Evolutionary conservation across 495 filamentous ascomycete species (phyloP).

Genomic region (Xylaria sp.): DNA sequence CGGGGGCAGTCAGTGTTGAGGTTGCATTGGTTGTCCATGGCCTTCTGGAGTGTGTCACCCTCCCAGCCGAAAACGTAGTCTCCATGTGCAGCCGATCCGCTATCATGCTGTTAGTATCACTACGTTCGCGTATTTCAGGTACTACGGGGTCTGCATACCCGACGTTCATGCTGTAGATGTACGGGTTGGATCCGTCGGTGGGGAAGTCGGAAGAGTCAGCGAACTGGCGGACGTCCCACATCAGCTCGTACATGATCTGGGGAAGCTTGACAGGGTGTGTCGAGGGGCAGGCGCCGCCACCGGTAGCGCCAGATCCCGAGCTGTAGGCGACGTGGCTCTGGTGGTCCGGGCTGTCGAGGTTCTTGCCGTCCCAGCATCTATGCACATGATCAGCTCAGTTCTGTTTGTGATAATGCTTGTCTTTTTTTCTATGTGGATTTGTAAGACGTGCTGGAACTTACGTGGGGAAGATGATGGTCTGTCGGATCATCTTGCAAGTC

Average conservation of each 20-base stretch:
- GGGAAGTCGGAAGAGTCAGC: conserved; percentile 62
- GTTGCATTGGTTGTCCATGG: conserved; percentile 66
- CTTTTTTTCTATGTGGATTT: not conserved
- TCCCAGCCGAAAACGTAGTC: conserved; percentile 88
- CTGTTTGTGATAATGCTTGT: conserved; percentile 38
- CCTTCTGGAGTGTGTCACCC: conserved; percentile 65
- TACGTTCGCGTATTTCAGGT: not conserved
- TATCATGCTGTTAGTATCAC: conserved; percentile 17
- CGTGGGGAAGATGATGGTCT: conserved; percentile 68
- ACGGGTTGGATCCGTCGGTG: conserved; percentile 61
- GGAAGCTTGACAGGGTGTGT: conserved; percentile 69
- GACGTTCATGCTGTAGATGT: conserved; percentile 59
- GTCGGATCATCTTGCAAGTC: conserved; percentile 62
- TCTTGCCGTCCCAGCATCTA: conserved; percentile 61
- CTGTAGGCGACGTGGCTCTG: conserved; percentile 69
- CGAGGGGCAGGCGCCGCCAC: conserved; percentile 64
- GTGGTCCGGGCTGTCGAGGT: conserved; percentile 68
- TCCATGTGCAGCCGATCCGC: conserved; percentile 65
- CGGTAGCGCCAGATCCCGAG: conserved; percentile 52
- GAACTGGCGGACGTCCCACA: conserved; percentile 66
- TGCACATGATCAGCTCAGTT: conserved; percentile 33
- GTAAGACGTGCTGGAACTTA: conserved; percentile 28
- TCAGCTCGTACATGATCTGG: conserved; percentile 74
- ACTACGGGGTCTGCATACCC: conserved; percentile 45
- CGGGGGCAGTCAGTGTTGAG: conserved; percentile 56